Conservation (phyloP, 805 yeast species). For the Teunomyces tritomae region DNA sequence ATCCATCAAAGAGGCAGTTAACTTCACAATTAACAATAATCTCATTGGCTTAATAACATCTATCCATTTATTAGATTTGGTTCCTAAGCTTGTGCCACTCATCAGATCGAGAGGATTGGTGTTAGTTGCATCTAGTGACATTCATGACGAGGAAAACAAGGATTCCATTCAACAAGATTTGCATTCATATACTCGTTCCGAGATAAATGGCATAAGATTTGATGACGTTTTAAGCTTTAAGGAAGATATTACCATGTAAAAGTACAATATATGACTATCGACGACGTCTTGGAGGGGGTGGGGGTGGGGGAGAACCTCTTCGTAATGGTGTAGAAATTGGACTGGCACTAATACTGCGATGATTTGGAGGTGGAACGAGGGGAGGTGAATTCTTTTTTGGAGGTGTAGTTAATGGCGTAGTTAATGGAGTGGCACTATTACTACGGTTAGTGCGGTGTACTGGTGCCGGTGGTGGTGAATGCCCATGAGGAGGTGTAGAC, state of each 20-base stretch:
- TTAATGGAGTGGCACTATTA: neutral
- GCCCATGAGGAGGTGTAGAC: neutral
- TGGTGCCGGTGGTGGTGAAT: constrained; percentile 22
- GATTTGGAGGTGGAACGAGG: constrained; percentile 2
- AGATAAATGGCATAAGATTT: constrained; percentile 66
- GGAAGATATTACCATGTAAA: constrained; percentile 42
- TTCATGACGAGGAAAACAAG: constrained; percentile 23
- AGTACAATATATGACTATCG: constrained; percentile 7
- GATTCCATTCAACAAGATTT: constrained; percentile 27
- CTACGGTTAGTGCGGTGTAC: neutral
- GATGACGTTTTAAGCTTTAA: constrained; percentile 65
- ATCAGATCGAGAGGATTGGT: constrained; percentile 80
- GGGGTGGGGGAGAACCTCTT: constrained; percentile 25
- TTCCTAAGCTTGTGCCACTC: constrained; percentile 71
- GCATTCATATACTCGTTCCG: constrained; percentile 39
- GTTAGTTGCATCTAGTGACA: constrained; percentile 64
- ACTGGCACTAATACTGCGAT: neutral
- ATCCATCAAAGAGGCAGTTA: constrained; percentile 78
- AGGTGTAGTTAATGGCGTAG: neutral
- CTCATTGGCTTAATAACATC: constrained; percentile 82
- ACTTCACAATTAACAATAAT: constrained; percentile 78
- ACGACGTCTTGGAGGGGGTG: constrained; percentile 36
- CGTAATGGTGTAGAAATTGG: neutral
- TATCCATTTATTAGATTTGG: constrained; percentile 62
- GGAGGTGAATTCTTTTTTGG: neutral